Evolutionary conservation across 2,329 filamentous ascomycete species (phyloP).

Genomic region (Westerdykella sp.): DNA sequence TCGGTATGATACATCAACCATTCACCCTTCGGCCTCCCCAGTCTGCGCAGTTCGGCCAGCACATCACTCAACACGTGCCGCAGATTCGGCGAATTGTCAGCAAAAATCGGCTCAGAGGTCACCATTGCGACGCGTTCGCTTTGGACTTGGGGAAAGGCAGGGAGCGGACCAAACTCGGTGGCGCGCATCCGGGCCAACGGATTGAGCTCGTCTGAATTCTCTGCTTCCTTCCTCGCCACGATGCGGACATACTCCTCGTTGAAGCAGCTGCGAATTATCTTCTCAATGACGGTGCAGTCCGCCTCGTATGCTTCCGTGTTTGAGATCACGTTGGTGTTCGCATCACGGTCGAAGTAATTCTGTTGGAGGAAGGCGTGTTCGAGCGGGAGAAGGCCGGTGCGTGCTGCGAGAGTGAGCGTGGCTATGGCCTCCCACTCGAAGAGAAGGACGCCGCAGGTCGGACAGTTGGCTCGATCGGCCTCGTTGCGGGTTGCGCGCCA

Average conservation of each 20-base stretch:
- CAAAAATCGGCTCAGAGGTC: neutral
- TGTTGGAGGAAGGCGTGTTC: neutral
- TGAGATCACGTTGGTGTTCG: neutral
- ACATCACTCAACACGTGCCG: constrained; percentile 8
- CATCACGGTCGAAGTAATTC: neutral
- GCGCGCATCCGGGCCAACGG: too few species aligned
- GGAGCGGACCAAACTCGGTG: too few species aligned
- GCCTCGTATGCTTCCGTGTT: constrained; percentile 5
- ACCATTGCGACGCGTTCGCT: too few species aligned
- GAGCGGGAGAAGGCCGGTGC: constrained; percentile 10
- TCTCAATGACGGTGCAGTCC: constrained; percentile 13
- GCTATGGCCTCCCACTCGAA: constrained; percentile 19
- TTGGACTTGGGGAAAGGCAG: too few species aligned
- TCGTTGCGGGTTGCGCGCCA: constrained; percentile 1
- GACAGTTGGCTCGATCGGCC: constrained; percentile 8
- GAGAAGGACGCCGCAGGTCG: constrained; percentile 10
- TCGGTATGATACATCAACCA: constrained; percentile 13
- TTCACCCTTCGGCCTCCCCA: constrained; percentile 4
- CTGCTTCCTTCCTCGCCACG: too few species aligned
- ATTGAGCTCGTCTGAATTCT: too few species aligned
- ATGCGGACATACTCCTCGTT: neutral
- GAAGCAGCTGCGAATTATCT: constrained; percentile 5
- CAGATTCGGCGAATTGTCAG: constrained; percentile 11
- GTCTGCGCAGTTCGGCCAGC: constrained; percentile 6
- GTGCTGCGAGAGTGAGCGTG: constrained; percentile 15